These are phyloP conservation scores for Hexamita inflata DNA, from an alignment of 208 protist genomes.

Conservation along the genomic window DNA sequence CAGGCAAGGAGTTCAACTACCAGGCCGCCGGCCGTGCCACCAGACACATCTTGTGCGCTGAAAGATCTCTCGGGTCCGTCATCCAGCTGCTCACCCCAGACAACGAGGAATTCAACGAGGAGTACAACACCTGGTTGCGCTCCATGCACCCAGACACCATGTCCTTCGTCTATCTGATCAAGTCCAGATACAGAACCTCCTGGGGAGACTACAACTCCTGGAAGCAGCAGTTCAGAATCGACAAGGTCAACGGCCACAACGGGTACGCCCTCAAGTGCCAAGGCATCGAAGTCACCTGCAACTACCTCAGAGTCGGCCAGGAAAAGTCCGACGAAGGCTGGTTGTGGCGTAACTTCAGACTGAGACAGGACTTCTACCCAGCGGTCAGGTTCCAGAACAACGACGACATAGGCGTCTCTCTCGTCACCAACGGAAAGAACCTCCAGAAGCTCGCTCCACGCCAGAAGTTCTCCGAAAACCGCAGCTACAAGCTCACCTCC, in stretches of 20 bases:
- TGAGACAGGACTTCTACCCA: slow-evolving; percentile 45
- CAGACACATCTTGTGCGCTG: slow-evolving; percentile 1
- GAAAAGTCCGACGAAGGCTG: background rate
- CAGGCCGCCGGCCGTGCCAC: background rate
- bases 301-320: slow-evolving; percentile 42
- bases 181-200: slow-evolving; percentile 33
- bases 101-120: slow-evolving; percentile 23
- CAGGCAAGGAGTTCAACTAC: no score
- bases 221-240: slow-evolving; percentile 35
- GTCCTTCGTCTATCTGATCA: slow-evolving; percentile 35
- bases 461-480: background rate
- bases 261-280: slow-evolving; percentile 44
- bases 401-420: slow-evolving; percentile 45
- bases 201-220: slow-evolving; percentile 30
- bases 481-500: slow-evolving; percentile 35
- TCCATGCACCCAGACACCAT: slow-evolving; percentile 21
- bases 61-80: slow-evolving; percentile 38
- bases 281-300: background rate
- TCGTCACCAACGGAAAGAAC: slow-evolving; percentile 32
- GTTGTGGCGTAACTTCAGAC: slow-evolving; percentile 39
- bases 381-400: slow-evolving; percentile 43
- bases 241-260: slow-evolving; percentile 40
- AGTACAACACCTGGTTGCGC: slow-evolving; percentile 39
- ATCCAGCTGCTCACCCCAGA: slow-evolving; percentile 39
- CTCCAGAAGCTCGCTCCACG: background rate